A percentile compares a stretch with the other conserved stretches of the same genome.
These are phyloP conservation scores for Davidsoniella eucalypti DNA, from an alignment of 2,329 filamentous ascomycete genomes.

Conservation along the genomic window DNA sequence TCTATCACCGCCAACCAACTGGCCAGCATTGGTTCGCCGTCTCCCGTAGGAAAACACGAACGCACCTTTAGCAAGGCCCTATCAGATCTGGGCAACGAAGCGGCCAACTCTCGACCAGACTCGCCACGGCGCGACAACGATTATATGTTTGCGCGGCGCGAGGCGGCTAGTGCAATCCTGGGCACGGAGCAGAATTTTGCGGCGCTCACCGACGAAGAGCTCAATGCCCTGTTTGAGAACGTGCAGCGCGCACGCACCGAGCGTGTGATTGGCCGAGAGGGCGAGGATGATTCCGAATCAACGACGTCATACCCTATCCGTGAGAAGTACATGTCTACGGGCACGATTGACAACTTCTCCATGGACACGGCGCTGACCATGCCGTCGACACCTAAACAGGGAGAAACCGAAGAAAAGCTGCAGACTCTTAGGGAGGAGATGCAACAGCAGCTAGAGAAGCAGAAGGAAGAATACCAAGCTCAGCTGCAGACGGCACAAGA, in stretches of 20 bases:
- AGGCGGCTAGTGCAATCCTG: constrained; percentile 81
- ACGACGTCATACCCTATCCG: constrained; percentile 71
- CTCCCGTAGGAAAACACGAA: constrained; percentile 39
- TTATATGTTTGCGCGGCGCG: constrained; percentile 83
- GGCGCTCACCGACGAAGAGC: constrained; percentile 78
- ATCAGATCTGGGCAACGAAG: constrained; percentile 54
- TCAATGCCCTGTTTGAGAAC: constrained; percentile 86
- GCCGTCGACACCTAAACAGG: constrained; percentile 74
- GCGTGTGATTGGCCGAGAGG: constrained; percentile 54
- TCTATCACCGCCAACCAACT: constrained; percentile 51
- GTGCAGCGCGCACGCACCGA: constrained; percentile 74
- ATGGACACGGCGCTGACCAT: constrained; percentile 87
- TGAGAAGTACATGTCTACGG: constrained; percentile 91
- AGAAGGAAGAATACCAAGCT: constrained; percentile 68
- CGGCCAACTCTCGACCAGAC: constrained; percentile 45
- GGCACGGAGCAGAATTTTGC: constrained; percentile 85
- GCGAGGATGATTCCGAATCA: constrained; percentile 81
- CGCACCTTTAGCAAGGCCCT: constrained; percentile 61
- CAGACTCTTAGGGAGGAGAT: constrained; percentile 64
- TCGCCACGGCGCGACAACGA: constrained; percentile 73
- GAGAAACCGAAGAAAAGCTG: constrained; percentile 59
- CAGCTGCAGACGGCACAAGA: constrained; percentile 61
- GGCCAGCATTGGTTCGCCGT: constrained; percentile 26
- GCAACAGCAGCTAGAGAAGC: constrained; percentile 65
- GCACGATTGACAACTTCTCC: constrained; percentile 90